These are phyloP conservation scores for Penicillium occitanis DNA, from an alignment of 2,329 filamentous ascomycete species.

Conservation along the genomic window DNA sequence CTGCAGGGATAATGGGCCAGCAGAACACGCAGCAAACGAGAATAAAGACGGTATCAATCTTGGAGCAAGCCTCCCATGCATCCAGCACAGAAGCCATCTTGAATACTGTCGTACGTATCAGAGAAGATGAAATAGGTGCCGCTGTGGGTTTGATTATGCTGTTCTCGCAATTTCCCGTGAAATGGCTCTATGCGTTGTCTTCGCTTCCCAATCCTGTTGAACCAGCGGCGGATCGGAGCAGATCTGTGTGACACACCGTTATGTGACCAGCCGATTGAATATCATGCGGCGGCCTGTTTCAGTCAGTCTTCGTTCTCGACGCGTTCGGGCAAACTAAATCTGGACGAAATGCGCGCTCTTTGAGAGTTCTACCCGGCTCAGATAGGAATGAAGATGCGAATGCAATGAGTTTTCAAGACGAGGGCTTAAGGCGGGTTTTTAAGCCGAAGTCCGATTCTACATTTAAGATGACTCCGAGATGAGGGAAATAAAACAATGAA, in stretches of 20 bases:
- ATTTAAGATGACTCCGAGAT: too few relatives aligned
- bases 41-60: conserved; percentile 54
- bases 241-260: background rate
- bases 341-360: background rate
- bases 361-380: too few relatives aligned
- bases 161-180: background rate
- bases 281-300: background rate
- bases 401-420: background rate
- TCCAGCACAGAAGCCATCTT: conserved; percentile 32
- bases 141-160: background rate
- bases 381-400: background rate
- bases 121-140: background rate
- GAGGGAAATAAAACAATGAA: background rate
- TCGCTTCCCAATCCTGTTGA: background rate
- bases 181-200: background rate
- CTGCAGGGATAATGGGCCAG: conserved; percentile 54
- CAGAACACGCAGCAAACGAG: conserved; percentile 54
- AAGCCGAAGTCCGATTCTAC: background rate
- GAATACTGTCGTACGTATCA: background rate
- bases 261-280: background rate
- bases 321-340: background rate
- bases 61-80: conserved; percentile 54
- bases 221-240: background rate
- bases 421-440: background rate
- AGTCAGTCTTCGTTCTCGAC: background rate